A percentile compares a stretch with the other conserved stretches of the same genome.
Evolutionary conservation across 768 basidiomycete genomes (phyloP).

Genomic region (Lactifluus subvellereus): DNA sequence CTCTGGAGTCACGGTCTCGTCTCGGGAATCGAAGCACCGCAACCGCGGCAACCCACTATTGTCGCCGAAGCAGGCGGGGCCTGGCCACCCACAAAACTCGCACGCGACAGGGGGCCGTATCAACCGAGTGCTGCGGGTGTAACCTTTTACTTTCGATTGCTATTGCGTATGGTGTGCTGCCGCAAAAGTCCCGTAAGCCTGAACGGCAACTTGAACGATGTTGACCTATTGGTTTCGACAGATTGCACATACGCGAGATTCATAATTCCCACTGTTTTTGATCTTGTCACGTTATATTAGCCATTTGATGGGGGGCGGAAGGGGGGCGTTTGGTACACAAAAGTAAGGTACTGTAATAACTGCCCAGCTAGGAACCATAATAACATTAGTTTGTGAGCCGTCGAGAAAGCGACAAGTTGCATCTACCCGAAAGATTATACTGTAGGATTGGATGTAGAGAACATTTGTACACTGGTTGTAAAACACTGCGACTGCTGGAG

Average conservation of each 20-base stretch:
- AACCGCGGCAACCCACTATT: neutral
- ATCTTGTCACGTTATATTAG: neutral
- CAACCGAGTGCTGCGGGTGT: no score
- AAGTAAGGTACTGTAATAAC: neutral
- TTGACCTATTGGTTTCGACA: neutral
- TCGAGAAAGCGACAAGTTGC: neutral
- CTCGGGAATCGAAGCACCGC: neutral
- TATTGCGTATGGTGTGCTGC: no score
- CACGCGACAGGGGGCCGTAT: neutral
- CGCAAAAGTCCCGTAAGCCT: neutral
- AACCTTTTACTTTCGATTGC: no score
- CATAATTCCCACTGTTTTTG: neutral
- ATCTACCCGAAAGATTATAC: neutral
- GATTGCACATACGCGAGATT: neutral
- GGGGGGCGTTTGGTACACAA: neutral
- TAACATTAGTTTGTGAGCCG: neutral
- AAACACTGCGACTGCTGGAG: conserved; percentile 1
- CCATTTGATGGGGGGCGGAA: neutral
- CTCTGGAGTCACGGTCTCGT: neutral
- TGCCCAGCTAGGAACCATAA: neutral
- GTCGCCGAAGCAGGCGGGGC: no score
- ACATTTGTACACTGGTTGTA: conserved; percentile 7
- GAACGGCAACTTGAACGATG: neutral
- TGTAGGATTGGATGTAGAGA: neutral
- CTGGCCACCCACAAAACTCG: neutral